Percentiles rank a stretch among this genome's conserved stretches.
Evolutionary conservation across 768 basidiomycete genomes (phyloP).

Genomic region (Cubamyces lactineus): DNA sequence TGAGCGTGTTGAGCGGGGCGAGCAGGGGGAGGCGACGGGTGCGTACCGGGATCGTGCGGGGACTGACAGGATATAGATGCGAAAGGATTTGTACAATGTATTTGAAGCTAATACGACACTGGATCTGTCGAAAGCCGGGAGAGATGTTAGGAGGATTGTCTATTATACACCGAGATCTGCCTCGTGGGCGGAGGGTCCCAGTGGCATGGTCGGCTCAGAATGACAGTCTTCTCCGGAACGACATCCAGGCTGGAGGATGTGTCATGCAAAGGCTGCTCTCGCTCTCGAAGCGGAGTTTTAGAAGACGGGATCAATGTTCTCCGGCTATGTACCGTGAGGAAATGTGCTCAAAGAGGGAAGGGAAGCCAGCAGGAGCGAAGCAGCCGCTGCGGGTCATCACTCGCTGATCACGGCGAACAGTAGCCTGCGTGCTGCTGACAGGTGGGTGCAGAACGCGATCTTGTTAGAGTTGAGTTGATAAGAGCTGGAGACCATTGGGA

Average conservation of each 20-base stretch:
- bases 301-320: slow-evolving; percentile 20
- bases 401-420: slow-evolving; percentile 24
- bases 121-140: slow-evolving; percentile 4
- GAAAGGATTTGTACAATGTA: slow-evolving; percentile 20
- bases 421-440: not conserved
- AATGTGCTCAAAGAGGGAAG: not conserved
- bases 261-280: slow-evolving; percentile 8
- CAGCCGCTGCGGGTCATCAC: slow-evolving; percentile 20
- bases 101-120: slow-evolving; percentile 13
- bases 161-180: slow-evolving; percentile 12
- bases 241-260: slow-evolving; percentile 1
- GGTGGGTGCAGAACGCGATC: too few species aligned
- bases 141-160: slow-evolving; percentile 1
- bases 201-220: not conserved
- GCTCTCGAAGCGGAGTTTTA: slow-evolving; percentile 9
- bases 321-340: slow-evolving; percentile 9
- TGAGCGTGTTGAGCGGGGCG: not conserved
- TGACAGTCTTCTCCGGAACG: not conserved
- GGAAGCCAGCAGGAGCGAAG: slow-evolving; percentile 17
- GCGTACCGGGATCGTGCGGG: not conserved
- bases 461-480: not conserved
- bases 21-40: not conserved
- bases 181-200: slow-evolving; percentile 3
- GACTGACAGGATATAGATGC: slow-evolving; percentile 20
- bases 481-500: not conserved